A percentile compares a stretch with the other conserved stretches of the same genome.
phyloP scores from a whole-genome alignment of 169 alveolate genomes.

The Miamiensis avidus region DNA sequence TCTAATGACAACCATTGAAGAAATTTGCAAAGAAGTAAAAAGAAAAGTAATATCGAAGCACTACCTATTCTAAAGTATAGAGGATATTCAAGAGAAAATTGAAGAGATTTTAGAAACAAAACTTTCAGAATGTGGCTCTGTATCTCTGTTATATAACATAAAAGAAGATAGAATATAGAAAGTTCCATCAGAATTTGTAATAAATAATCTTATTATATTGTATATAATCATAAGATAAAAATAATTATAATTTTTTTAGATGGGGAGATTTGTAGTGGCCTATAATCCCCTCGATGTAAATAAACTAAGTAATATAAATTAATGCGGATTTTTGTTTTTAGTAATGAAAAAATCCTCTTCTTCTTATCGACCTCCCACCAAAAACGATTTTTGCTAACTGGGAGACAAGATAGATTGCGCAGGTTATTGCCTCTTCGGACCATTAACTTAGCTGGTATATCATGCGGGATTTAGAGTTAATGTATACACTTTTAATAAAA shows the following conservation, averaged over 20 bases:
- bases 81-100: slow-evolving; percentile 3
- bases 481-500: not conserved
- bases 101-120: slow-evolving; percentile 1
- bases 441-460: not conserved
- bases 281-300: not conserved
- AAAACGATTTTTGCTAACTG: not conserved
- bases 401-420: not conserved
- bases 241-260: not conserved
- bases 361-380: not conserved
- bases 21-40: not conserved
- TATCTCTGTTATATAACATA: slow-evolving; percentile 18
- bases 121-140: slow-evolving; percentile 4
- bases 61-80: not conserved
- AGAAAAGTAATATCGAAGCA: not conserved
- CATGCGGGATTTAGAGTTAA: not conserved
- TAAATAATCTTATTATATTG: no score
- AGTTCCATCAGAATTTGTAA: not conserved
- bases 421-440: not conserved
- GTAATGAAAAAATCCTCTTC: not conserved
- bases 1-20: slow-evolving; percentile 19
- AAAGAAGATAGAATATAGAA: not conserved
- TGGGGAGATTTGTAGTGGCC: not conserved
- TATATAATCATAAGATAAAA: no score
- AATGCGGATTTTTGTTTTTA: not conserved
- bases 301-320: not conserved